phyloP scores from a whole-genome alignment of 345 rosid species.

The Salix exigua region DNA sequence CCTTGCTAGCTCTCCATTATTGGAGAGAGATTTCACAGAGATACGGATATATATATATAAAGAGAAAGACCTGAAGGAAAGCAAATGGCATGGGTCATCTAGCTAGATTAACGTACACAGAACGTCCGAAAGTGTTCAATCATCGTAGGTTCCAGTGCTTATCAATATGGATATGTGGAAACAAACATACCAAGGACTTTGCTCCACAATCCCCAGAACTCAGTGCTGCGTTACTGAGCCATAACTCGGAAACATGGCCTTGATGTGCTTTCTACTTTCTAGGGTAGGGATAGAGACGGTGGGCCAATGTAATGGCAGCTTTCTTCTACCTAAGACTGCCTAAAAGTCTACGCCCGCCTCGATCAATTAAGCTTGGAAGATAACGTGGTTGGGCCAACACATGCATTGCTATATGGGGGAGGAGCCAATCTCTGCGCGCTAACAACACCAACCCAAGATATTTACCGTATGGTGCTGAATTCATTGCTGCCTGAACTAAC shows the following conservation, averaged over 20 bases:
- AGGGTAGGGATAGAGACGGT: neutral
- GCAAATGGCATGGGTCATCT: neutral
- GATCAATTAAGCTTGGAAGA: neutral
- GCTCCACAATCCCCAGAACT: neutral
- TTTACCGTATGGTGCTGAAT: neutral
- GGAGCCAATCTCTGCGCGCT: neutral
- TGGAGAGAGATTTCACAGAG: conserved; percentile 19
- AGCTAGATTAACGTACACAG: neutral
- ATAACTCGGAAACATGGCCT: neutral
- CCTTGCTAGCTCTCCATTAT: conserved; percentile 28
- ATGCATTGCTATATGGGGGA: neutral
- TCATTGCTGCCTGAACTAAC: too few species aligned
- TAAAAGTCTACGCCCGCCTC: conserved; percentile 13
- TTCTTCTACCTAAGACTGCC: neutral
- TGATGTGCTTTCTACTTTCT: neutral
- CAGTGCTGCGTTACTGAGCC: neutral
- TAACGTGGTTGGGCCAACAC: neutral
- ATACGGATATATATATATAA: neutral
- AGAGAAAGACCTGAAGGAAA: neutral
- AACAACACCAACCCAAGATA: neutral
- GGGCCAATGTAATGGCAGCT: neutral
- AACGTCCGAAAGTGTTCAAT: conserved; percentile 5
- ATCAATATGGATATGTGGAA: neutral
- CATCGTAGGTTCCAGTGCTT: conserved; percentile 4
- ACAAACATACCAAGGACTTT: neutral